phyloP scores from a whole-genome alignment of 2,329 filamentous ascomycete genomes.

The Biscogniauxia sp. region DNA sequence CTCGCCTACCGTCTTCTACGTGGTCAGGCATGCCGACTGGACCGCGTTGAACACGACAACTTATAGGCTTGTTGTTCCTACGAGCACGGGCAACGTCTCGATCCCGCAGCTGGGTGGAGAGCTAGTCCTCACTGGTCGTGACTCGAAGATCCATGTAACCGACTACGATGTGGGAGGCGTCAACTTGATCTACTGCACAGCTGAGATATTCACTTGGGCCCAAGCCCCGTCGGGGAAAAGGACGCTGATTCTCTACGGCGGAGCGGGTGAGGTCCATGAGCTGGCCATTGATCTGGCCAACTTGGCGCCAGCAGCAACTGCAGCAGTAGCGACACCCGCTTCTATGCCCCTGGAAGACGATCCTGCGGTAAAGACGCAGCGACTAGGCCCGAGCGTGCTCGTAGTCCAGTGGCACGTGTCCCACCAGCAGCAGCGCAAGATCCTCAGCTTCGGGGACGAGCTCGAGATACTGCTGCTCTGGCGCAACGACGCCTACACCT shows the following conservation, averaged over 20 bases:
- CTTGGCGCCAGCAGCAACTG: slow-evolving; percentile 10
- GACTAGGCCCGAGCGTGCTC: slow-evolving; percentile 9
- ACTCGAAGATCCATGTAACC: slow-evolving; percentile 66
- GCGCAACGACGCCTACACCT: slow-evolving; percentile 65
- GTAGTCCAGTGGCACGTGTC: slow-evolving; percentile 50
- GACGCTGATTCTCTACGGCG: slow-evolving; percentile 60
- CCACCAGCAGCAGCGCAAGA: slow-evolving; percentile 40
- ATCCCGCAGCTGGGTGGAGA: slow-evolving; percentile 24
- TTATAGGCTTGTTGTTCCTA: slow-evolving; percentile 26
- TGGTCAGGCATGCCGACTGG: slow-evolving; percentile 22
- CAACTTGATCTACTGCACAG: slow-evolving; percentile 64
- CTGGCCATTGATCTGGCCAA: slow-evolving; percentile 44
- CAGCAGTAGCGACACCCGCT: neutral
- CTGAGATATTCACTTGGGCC: slow-evolving; percentile 65
- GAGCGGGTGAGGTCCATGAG: slow-evolving; percentile 61
- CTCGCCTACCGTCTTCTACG: slow-evolving; percentile 21
- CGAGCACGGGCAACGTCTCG: slow-evolving; percentile 22
- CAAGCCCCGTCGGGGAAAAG: slow-evolving; percentile 14
- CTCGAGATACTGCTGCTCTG: slow-evolving; percentile 57
- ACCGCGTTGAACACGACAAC: slow-evolving; percentile 16
- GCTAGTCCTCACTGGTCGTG: slow-evolving; percentile 44
- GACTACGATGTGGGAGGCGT: slow-evolving; percentile 63
- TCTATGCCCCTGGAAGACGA: slow-evolving; percentile 5
- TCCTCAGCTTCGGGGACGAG: slow-evolving; percentile 47
- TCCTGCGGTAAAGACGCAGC: slow-evolving; percentile 17